Base-by-base conservation (phyloP, 768 basidiomycete species). In the Fomitopsis serialis region DNA sequence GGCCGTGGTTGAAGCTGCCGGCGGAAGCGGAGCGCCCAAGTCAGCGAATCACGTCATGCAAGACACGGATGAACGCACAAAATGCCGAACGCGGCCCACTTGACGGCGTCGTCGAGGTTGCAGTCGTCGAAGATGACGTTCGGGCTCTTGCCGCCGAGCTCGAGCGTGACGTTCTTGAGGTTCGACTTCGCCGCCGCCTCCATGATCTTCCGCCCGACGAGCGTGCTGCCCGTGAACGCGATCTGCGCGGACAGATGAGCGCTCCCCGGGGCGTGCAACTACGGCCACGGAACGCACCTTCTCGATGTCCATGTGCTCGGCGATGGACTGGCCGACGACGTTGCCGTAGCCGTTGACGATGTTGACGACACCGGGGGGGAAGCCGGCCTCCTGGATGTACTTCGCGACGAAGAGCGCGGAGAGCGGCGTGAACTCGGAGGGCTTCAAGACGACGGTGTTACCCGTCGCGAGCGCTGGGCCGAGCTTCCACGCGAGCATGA, bases 1-100 rank as follows among this genome's bases (percentile, higher is more conserved):
- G 91, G 22, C 92, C 90, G 48, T 80, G 78, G 61, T 88, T 89
- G 70, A 71, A 82, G 71, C 84, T 87, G 65, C 23, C n/a, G n/a
- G n/a, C n/a, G n/a, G n/a, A n/a, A 3, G 13, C 22, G 12, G 21
- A 15, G 34, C 34, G 37, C 21, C 9, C 19, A 9, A 24, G 19
- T 19, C 24, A 8, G 8, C 19, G 9, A 9, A 19, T 19, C 24
- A 45, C 29, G 11, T 21, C 21, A n/a, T 54, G n/a, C 19, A 15
- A 5, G 21, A 22, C 3, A 15, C 22, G 5, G 27, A 3, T 7
- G 5, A 7, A 68, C 78, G 40, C 63, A 83, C 79, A 74, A 85
- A 58, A 85, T 75, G 21, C 82, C 84, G 60, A 78, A 74, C 0
- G 77, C 70, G 0, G 79, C 68, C 82, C 82, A 87, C 43, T 74